Base-by-base conservation (phyloP, 306 rosid genomes). In the Glycine tomentella region DNA sequence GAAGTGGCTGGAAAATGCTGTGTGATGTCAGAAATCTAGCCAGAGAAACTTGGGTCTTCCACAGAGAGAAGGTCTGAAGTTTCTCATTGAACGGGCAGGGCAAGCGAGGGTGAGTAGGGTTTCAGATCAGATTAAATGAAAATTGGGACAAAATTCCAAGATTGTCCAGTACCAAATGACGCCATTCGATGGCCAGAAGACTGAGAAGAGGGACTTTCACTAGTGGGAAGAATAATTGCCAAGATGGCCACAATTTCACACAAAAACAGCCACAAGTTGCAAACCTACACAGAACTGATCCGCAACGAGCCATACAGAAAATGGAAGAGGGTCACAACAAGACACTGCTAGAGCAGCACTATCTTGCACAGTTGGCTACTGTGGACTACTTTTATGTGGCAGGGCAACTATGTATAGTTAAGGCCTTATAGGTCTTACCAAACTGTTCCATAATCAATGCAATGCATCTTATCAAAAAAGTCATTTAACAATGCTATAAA, bases 311-410 rank as follows among this genome's bases (percentile, higher is more conserved):
- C 31, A 55, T 9, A 53, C 17, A 44, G 48, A 9, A 9, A 49
- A 49, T 3, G 53, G 11, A 14, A 49, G 53, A 10, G 53, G 5
- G 53, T 3, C 5, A 6, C 31, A 65, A 44, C 9, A 7, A 7
- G 25, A 55, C 25, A 25, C 31, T 1, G 31, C n/a, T 0, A 25
- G 31, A 55, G 31, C 25, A 55, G 61, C 4, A 2, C 31, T 6
- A n/a, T 7, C 9, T 0, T 16, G 13, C 56, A 55, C 9, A 2
- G 15, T 16, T 55, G 31, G 15, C 61, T 55, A 16, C 17, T 55
- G 16, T 25, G 31, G 31, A 25, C 46, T 64, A 63, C 20, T 75
- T 74, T 64, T 79, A 86, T 61, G 75, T 75, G 38, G 63, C 9
- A 56, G 34, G 51, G 44, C 52, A 64, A 55, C 75, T 25, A 40